Conservation (phyloP, 163 green algal species). For the Chlorella variabilis region DNA sequence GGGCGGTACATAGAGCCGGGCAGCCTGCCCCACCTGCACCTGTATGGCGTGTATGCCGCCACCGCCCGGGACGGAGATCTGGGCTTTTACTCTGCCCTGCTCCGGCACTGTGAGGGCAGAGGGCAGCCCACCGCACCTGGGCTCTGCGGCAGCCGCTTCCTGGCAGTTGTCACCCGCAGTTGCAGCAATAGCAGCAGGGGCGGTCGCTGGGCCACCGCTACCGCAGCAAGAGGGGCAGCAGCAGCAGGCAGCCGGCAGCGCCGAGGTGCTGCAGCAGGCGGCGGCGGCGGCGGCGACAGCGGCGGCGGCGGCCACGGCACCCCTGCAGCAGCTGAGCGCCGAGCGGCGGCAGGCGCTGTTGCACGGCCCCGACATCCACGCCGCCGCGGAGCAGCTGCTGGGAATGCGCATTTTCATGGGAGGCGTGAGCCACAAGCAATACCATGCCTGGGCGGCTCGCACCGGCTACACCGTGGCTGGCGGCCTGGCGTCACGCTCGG, state of each 20-base stretch:
- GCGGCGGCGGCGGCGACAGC: neutral
- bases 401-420: slow-evolving; percentile 39
- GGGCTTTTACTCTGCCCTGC: slow-evolving; percentile 20
- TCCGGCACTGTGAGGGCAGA: neutral
- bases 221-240: slow-evolving; percentile 8
- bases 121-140: neutral
- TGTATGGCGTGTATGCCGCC: slow-evolving; percentile 60
- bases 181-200: neutral
- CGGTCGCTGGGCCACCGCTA: no score
- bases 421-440: neutral
- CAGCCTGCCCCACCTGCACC: slow-evolving; percentile 40
- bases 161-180: no score
- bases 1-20: slow-evolving; percentile 48
- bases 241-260: neutral
- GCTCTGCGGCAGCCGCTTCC: neutral
- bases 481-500: neutral
- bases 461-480: neutral
- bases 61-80: slow-evolving; percentile 57
- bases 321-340: neutral
- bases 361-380: neutral
- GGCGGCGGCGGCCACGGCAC: neutral
- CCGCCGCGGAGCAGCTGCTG: slow-evolving; percentile 13
- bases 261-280: neutral
- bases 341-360: neutral
- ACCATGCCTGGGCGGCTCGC: neutral